phyloP scores from a whole-genome alignment of 2,329 filamentous ascomycete genomes.

The Phoma sp. region DNA sequence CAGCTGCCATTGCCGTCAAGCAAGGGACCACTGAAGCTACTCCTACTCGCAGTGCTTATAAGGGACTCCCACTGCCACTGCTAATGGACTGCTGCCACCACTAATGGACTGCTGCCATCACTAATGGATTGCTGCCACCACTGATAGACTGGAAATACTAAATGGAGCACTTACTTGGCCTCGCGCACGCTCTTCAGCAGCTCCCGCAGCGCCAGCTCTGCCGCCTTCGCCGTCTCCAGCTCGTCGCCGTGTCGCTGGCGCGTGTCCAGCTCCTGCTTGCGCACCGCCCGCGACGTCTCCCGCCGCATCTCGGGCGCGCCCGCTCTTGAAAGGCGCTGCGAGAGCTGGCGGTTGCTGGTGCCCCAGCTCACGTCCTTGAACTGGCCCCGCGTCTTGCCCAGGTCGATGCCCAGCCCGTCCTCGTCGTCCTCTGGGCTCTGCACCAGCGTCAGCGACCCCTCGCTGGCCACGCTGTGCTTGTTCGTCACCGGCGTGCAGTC shows the following conservation, averaged over 20 bases:
- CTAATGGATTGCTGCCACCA: neutral
- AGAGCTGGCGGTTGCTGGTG: conserved; percentile 75
- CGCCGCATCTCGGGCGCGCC: conserved; percentile 52
- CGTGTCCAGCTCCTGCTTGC: conserved; percentile 65
- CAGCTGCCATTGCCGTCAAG: no score
- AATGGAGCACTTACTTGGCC: conserved; percentile 59
- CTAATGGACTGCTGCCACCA: neutral
- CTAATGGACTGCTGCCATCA: neutral
- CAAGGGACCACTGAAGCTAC: no score
- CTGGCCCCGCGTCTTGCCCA: conserved; percentile 47
- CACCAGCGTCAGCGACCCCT: conserved; percentile 35
- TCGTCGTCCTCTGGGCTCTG: conserved; percentile 30
- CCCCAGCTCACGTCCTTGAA: conserved; percentile 75
- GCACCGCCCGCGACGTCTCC: conserved; percentile 42
- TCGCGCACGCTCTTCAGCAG: conserved; percentile 80
- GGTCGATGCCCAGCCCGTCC: conserved; percentile 27
- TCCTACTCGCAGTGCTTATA: neutral
- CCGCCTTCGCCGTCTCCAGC: conserved; percentile 78
- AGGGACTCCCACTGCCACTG: no score
- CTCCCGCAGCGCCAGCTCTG: conserved; percentile 84
- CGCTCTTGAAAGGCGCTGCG: conserved; percentile 47
- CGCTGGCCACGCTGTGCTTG: conserved; percentile 32
- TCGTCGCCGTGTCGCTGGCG: conserved; percentile 67
- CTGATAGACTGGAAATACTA: neutral
- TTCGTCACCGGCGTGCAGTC: conserved; percentile 29